Evolutionary conservation across 1,139 yeast genomes (phyloP), one percentile per base, ranked within the genome.

Genomic region (Nakaseomyces sp.): DNA sequence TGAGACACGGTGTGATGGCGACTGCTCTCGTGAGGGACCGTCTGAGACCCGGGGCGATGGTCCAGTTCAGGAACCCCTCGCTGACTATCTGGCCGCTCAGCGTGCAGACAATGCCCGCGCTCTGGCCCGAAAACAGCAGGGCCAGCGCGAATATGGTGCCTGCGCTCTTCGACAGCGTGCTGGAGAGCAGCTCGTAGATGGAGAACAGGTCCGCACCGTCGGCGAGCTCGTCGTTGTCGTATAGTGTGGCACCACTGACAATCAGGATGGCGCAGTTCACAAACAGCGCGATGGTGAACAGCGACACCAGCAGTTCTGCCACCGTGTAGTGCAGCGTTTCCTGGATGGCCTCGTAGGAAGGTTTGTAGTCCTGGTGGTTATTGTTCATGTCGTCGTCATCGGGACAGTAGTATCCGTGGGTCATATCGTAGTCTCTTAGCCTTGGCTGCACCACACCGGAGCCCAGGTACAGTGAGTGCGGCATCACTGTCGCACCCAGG

Each of bases 401-500:
- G 2, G 67, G 68, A 16, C 45, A 53, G 47, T 66, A 68, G 50
- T 65, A 53, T 1, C 79, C 79, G 47, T 76, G 66, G 32, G 67
- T 69, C 9, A 72, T 64, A 55, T 80, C 87, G 52, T 68, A 80
- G 41, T 81, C 87, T 57, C 77, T 77, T 47, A 79, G 65, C 54
- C 93, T 69, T 13, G 89, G 79, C 56, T 81, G 88, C 3, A 82
- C 91, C 43, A 83, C 71, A 5, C 86, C 85, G 0, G 88, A 80
- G 1, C 91, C 91, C 45, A 83, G 67, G 53, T 76, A 82, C 45
- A 83, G 68, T 0, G 88, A 80, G 56, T 82, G 91, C 2, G 93
- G 91, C 93, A 83, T 83, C 6, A 82, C 89, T 0, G 91, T 82
- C 40, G 88, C 84, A 28, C 93, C 93, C 16, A 82, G 75, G 46